phyloP scores from a whole-genome alignment of 495 filamentous ascomycete species.

The Polyplosphaeria fusca region DNA sequence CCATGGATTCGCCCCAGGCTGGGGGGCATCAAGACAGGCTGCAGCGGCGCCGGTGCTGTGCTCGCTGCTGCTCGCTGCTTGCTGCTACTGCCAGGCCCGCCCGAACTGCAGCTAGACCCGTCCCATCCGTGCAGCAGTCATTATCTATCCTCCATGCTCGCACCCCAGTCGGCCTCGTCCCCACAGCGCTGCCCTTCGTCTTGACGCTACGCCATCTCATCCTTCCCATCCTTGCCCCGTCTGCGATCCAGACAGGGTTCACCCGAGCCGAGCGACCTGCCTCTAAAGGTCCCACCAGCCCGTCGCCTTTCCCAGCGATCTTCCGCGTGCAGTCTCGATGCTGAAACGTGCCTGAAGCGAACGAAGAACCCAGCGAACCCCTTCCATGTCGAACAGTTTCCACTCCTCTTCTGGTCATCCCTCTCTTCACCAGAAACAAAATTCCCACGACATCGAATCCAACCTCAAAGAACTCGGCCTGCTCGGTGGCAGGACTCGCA shows the following conservation, averaged over 20 bases:
- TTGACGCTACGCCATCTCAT: background rate
- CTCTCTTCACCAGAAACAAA: conserved; percentile 17
- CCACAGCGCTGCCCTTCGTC: background rate
- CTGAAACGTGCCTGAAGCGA: conserved; percentile 37
- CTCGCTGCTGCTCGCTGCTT: background rate
- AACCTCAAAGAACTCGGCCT: conserved; percentile 34
- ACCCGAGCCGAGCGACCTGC: conserved; percentile 17
- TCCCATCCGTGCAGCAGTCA: background rate
- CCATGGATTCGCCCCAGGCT: conserved; percentile 1
- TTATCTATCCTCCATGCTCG: background rate
- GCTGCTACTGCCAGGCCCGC: background rate
- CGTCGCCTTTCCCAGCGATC: conserved; percentile 29
- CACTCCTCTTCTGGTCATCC: conserved; percentile 10
- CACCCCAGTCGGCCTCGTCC: background rate
- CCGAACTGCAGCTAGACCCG: background rate
- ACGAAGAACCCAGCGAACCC: conserved; percentile 19
- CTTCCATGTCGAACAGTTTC: conserved; percentile 33
- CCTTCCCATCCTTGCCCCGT: conserved; percentile 1
- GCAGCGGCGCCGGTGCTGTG: background rate
- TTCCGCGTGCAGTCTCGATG: conserved; percentile 28
- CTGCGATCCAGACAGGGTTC: background rate
- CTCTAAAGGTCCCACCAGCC: conserved; percentile 30
- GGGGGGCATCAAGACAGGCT: conserved; percentile 4
- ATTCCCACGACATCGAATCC: conserved; percentile 22
- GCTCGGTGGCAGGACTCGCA: conserved; percentile 25